Evolutionary conservation across 2,329 filamentous ascomycete genomes (phyloP).

Genomic region (Talaromyces sp.): DNA sequence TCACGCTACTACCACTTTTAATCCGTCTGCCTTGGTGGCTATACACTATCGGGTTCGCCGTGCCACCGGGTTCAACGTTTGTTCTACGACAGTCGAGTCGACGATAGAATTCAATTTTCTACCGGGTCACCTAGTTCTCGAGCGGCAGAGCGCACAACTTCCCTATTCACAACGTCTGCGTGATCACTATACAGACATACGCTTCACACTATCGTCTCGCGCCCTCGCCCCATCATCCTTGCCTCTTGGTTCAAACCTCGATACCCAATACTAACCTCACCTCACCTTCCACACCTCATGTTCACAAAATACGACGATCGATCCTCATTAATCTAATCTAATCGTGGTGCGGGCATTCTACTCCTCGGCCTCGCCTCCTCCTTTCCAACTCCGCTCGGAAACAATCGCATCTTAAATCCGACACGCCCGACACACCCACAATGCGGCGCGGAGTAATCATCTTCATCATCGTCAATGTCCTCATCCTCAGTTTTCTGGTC

Average conservation of each 20-base stretch:
- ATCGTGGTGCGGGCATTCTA: not conserved
- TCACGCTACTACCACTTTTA: not conserved
- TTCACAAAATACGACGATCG: not conserved
- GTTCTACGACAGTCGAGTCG: not conserved
- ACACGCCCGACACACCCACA: slow-evolving; percentile 13
- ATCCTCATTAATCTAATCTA: not conserved
- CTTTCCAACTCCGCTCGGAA: not conserved
- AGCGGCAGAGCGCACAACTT: not conserved
- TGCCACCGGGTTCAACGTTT: not conserved
- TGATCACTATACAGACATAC: not conserved
- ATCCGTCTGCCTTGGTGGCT: not conserved
- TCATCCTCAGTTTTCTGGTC: slow-evolving; percentile 62
- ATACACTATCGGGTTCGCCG: not conserved
- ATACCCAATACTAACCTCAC: not conserved
- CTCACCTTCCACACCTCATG: not conserved
- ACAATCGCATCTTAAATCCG: not conserved
- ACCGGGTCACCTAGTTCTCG: too few relatives aligned
- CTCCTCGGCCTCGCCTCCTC: not conserved
- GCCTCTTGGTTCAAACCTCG: not conserved
- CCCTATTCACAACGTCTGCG: not conserved
- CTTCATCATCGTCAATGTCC: slow-evolving; percentile 62
- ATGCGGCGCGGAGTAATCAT: slow-evolving; percentile 61
- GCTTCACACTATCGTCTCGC: not conserved
- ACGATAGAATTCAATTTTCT: not conserved
- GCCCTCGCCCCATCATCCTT: not conserved